Evolutionary conservation across 78 protist species (phyloP), one percentile per base, ranked within the genome.

Genomic region (Protostelium mycophagum): DNA sequence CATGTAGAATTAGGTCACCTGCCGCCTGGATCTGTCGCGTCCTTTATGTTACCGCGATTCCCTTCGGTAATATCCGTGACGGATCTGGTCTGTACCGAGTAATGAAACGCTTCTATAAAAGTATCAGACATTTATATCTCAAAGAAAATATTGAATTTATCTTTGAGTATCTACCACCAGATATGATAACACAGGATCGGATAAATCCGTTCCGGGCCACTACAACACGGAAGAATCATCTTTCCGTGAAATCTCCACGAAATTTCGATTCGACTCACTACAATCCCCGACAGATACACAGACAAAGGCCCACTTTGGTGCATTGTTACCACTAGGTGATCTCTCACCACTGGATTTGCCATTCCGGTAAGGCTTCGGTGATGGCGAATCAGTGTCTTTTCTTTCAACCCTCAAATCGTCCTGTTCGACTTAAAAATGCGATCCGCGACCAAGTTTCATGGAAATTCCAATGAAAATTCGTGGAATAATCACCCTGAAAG

Each of bases 11-110:
- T 16, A 16, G 5, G 73, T 5, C 73, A 51, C 73, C 73, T 51
- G 28, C 94, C 94, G 38, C 94, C 94, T 35, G 94, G 94, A 37
- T 91, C 94, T 37, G 91, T 85, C 9, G 94, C 94, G 88, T 91
- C 94, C 0, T 91, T 36, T 0, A 91, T 63, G 84, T 91, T 91
- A n/a, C 38, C 86, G 83, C 94, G 87, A 85, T 91, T 91, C 28
- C 94, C 94, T 63, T 91, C 89, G 0, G 94, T 91, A 0, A 91
- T 91, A 63, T 91, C 94, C n/a, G 38, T 88, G 84, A 91, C 89
- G 1, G 34, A 5, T n/a, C 85, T 85, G 63, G 86, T 51, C 84
- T 91, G 89, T 34, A 38, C 38, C 23, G 91, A 88, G 1, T 91
- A 91, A 83, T 91, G 94, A 73, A 91, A 91, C 84, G 94, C 88